Conservation (phyloP, 768 basidiomycete genomes). For the Kwoniella botswanensis region DNA sequence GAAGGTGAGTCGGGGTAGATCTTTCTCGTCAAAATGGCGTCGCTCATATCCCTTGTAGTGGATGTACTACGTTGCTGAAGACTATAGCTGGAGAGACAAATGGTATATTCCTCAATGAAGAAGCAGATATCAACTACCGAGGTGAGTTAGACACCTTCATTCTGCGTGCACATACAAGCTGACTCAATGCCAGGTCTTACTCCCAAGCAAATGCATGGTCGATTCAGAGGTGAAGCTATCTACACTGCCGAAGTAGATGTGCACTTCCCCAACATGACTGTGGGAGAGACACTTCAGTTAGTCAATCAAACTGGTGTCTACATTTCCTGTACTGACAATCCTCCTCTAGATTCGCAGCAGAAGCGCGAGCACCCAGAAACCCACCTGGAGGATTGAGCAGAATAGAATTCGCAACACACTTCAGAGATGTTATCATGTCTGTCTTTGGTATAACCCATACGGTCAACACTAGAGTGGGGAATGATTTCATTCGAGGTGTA, state of each 20-base stretch:
- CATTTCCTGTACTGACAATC: not conserved
- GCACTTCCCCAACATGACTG: constrained; percentile 58
- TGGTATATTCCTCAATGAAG: constrained; percentile 52
- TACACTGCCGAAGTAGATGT: constrained; percentile 59
- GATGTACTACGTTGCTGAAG: constrained; percentile 63
- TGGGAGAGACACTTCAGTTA: constrained; percentile 53
- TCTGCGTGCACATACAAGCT: not conserved
- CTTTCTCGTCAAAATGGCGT: not conserved
- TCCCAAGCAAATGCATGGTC: constrained; percentile 61
- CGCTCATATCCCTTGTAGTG: constrained; percentile 31
- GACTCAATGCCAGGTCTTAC: constrained; percentile 55
- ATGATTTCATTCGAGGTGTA: constrained; percentile 69
- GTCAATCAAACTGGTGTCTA: constrained; percentile 24
- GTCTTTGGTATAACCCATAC: constrained; percentile 79
- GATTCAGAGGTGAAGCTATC: constrained; percentile 61
- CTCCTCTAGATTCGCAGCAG: constrained; percentile 39
- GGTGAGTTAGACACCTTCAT: constrained; percentile 31
- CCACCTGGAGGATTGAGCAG: constrained; percentile 58
- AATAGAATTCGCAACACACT: constrained; percentile 58
- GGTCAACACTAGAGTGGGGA: constrained; percentile 74
- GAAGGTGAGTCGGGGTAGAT: constrained; percentile 47
- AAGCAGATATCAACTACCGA: constrained; percentile 53
- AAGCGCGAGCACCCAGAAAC: constrained; percentile 54
- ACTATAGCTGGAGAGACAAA: constrained; percentile 61
- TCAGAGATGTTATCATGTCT: constrained; percentile 66